phyloP scores from a whole-genome alignment of 2,329 filamentous ascomycete species.

The Arthrobotrys pseudoclavata region DNA sequence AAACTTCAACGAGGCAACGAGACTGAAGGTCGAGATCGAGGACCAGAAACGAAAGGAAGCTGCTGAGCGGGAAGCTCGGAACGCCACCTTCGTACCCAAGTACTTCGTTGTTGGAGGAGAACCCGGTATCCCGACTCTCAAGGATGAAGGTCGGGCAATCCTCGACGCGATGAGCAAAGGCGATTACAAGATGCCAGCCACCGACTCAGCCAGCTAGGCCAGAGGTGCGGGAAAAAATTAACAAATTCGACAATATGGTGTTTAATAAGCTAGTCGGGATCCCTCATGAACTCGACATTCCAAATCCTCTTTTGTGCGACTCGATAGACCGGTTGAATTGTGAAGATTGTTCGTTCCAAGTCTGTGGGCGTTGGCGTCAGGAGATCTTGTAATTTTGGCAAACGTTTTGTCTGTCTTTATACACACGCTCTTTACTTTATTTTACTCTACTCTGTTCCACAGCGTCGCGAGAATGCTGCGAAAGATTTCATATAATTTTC shows the following conservation, averaged over 20 bases:
- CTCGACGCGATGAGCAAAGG: constrained; percentile 49
- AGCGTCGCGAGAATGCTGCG: constrained; percentile 18
- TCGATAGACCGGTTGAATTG: constrained; percentile 39
- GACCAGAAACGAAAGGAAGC: constrained; percentile 89
- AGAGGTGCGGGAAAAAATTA: not conserved
- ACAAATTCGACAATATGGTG: constrained; percentile 15
- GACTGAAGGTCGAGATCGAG: constrained; percentile 89
- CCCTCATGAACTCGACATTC: not conserved
- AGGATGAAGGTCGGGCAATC: constrained; percentile 34
- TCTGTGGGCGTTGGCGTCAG: constrained; percentile 52
- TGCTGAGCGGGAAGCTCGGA: constrained; percentile 79
- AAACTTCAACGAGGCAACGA: constrained; percentile 86
- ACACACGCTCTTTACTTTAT: constrained; percentile 11
- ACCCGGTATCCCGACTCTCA: constrained; percentile 54
- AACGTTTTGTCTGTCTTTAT: constrained; percentile 26
- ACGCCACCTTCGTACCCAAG: constrained; percentile 82
- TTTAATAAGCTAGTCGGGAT: constrained; percentile 13
- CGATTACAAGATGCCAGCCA: constrained; percentile 62
- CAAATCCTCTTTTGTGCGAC: constrained; percentile 23
- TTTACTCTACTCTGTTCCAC: constrained; percentile 9
- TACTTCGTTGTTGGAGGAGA: constrained; percentile 76
- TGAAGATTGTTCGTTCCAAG: constrained; percentile 40
- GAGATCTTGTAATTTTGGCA: constrained; percentile 38
- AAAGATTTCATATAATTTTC: constrained; percentile 29
- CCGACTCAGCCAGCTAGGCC: constrained; percentile 54